Evolutionary conservation across 371 early-diverging fungal genomes (phyloP), one percentile per base, ranked within the genome.

Genomic region (Mucor sp.): DNA sequence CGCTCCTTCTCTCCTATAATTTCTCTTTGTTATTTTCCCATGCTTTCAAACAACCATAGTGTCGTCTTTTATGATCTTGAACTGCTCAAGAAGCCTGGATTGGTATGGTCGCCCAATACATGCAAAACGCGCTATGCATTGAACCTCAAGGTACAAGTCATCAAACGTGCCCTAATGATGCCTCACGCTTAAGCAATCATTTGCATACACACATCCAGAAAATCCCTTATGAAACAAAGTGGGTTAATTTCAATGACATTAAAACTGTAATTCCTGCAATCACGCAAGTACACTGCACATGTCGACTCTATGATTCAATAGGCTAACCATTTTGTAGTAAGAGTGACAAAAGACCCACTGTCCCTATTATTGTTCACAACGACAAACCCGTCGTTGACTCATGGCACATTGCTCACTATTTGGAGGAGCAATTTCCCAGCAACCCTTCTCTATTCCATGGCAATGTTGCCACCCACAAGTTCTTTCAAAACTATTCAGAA

Each of bases 121-220:
- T 67, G 60, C 17, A 71, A 71, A 59, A 71, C 71, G 7, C 50
- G 71, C 15, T 67, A 53, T 67, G 64, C 71, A n/a, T 60, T 71
- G 47, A 71, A 71, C 35, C 15, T 67, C n/a, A 71, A 71, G 61
- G 71, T 71, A 63, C 12, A 27, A n/a, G 9, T 15, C 27, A 60
- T 17, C 14, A 55, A 57, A 61, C 15, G 44, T 48, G n/a, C 14
- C 58, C 43, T 35, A 25, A 21, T 27, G n/a, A 37, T 7, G 14
- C 37, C 37, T 11, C 33, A 14, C 30, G 12, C 30, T 15, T 9
- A 4, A 28, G 62, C 35, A 28, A 5, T 61, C 28, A 50, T 6
- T 30, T 6, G 30, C 30, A 30, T 35, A 9, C 3, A 41, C 44
- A n/a, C 9, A 28, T 65, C 48, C 47, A 70, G 70, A 43, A 60